Base-by-base conservation (phyloP, 2,329 filamentous ascomycete genomes). In the Hypoxylon sp. region DNA sequence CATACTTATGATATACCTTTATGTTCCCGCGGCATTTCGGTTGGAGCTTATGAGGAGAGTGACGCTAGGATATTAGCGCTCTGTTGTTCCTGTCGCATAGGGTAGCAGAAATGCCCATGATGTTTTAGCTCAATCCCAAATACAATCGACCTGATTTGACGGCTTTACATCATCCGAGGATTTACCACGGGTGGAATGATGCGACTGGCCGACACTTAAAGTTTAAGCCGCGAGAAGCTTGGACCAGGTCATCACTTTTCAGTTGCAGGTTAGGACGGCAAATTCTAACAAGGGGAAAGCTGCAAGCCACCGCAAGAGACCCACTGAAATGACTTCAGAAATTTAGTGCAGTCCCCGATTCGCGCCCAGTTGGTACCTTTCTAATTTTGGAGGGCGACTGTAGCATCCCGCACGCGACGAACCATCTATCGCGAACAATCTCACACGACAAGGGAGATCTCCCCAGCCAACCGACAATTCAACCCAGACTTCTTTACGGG, bases 61-160 rank as follows among this genome's bases (percentile, higher is more conserved):
- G 46, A 35, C 39, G 24, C 11, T 61, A 37, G n/a, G 57, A 29
- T 57, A 29, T 19, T 35, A 19, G n/a, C 5, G 8, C 26, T 26
- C 5, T 22, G 33, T 61, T 39, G 62, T 53, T 33, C 39, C 35
- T 39, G 51, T 59, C 33, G 33, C 22, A 22, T 22, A 37, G 51
- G 37, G 31, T 35, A 58, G 31, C 24, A 6, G 26, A 55, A 58
- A 47, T 39, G 47, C 19, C 42, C 8, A 26, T 24, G 37, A 52
- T 58, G 47, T 46, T 59, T 51, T 50, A 35, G 54, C 51, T 61
- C 63, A 59, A 58, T 65, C 48, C 33, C 51, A 53, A 66, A 67
- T 70, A 54, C 57, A 53, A 67, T 67, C 24, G 59, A 69, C 44
- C 37, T 68, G 65, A 70, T 71, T 72, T 64, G 68, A 59, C 24